A percentile compares a stretch with the other conserved stretches of the same genome.
These are phyloP conservation scores for Aspergillus biplanus DNA, from an alignment of 495 filamentous ascomycete species.

Conservation along the genomic window DNA sequence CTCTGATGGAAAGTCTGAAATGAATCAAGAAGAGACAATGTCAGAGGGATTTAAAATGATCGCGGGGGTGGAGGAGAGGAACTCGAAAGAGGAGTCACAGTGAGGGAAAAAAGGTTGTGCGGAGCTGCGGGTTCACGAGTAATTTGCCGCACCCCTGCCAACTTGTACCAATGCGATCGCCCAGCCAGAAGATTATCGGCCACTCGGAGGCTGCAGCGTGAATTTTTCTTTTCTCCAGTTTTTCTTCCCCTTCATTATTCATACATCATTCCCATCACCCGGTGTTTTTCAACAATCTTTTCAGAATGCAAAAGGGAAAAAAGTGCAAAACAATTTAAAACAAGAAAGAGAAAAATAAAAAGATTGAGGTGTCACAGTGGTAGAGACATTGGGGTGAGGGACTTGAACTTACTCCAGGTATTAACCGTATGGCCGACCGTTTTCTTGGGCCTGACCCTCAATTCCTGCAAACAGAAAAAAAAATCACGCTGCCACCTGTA, in stretches of 20 bases:
- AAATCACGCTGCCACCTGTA: conserved; percentile 6
- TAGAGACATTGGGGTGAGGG: conserved; percentile 4
- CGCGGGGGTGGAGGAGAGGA: conserved; percentile 6
- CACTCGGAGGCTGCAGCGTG: conserved; percentile 30
- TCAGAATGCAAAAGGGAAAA: too few relatives aligned
- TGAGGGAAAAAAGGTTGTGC: conserved; percentile 28
- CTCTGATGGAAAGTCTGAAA: conserved; percentile 24
- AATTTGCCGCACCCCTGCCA: conserved; percentile 27
- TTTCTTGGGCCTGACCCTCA: not conserved
- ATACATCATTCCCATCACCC: too few relatives aligned
- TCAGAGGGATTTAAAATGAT: conserved; percentile 7
- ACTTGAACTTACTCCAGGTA: conserved; percentile 16
- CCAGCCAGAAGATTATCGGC: conserved; percentile 31
- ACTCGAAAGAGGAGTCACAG: conserved; percentile 25
- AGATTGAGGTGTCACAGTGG: not conserved
- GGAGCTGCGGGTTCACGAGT: conserved; percentile 27
- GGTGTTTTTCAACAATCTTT: too few relatives aligned
- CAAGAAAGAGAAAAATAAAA: conserved; percentile 1
- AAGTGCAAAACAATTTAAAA: not conserved
- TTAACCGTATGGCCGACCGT: not conserved
- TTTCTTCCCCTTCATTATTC: conserved; percentile 1
- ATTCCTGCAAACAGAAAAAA: conserved; percentile 12
- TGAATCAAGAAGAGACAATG: conserved; percentile 15
- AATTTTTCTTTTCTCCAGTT: conserved; percentile 10
- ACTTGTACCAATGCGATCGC: conserved; percentile 23